Evolutionary conservation across 805 yeast species (phyloP), one percentile per base, ranked within the genome.

Genomic region (Zygosaccharomyces gambellarensis): DNA sequence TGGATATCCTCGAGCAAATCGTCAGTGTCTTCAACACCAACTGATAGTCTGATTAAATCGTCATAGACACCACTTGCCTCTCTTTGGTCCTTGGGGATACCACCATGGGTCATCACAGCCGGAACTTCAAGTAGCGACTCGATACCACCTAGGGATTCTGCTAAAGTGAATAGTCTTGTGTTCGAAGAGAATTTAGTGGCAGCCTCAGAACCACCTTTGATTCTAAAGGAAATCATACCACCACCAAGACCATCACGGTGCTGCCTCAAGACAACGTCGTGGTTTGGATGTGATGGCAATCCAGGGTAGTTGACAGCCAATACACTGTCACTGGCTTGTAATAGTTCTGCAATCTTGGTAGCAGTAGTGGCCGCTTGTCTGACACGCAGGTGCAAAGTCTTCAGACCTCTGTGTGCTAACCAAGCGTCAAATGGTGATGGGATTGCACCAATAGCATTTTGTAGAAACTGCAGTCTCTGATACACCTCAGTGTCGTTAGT

Each of bases 341-440:
- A 77, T 66, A 68, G 80, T 70, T 84, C 78, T 46, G 96, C 87
- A 58, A 88, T 81, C 59, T 76, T 75, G 58, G 71, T 77, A 27
- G 96, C 96, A 47, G 78, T 77, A 47, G 62, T 58, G 39, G 88
- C 71, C 36, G 94, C 84, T 60, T 83, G 86, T 62, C 80, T 77
- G 36, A 81, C 85, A 69, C 96, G 80, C 70, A 88, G 75, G 64
- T 87, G 94, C 64, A 87, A 75, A 38, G 96, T 88, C 77, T 86
- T 88, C 64, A 88, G 76, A 64, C 96, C 96, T 68, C 96, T 79
- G 76, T 87, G 96, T 48, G 95, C 90, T 68, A 87, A 82, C 95
- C 95, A 88, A 38, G 89, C 79, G 72, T 89, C 96, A 67, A 88
- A 89, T 47, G 96, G 87, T 19, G 95, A 86, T 56, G 95, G 95